These are phyloP conservation scores for Phytophthora palmivora DNA, from an alignment of 352 stramenopile genomes.

Conservation along the genomic window DNA sequence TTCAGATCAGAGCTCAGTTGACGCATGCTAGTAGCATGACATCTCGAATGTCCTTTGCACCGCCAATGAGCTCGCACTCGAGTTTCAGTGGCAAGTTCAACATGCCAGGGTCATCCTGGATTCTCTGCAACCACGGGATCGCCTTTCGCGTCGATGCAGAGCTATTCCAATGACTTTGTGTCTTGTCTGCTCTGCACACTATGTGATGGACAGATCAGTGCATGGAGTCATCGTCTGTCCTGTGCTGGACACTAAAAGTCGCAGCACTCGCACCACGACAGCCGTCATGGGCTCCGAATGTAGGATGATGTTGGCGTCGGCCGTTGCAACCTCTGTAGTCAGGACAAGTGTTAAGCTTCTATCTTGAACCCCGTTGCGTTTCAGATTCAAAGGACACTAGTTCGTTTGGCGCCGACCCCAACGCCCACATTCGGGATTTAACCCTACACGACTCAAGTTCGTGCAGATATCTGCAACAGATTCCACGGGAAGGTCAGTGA, in stretches of 20 bases:
- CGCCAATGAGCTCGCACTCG: slow-evolving; percentile 13
- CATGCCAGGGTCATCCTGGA: slow-evolving; percentile 10
- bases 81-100: slow-evolving; percentile 29
- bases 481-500: slow-evolving; percentile 19
- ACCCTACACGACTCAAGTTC: slow-evolving; percentile 15
- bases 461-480: slow-evolving; percentile 8
- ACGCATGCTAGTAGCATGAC: slow-evolving; percentile 7
- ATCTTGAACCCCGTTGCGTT: slow-evolving; percentile 36
- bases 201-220: slow-evolving; percentile 8
- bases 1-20: slow-evolving; percentile 19
- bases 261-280: slow-evolving; percentile 25
- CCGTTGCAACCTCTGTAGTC: slow-evolving; percentile 30
- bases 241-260: slow-evolving; percentile 27
- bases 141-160: slow-evolving; percentile 29
- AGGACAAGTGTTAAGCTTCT: slow-evolving; percentile 4
- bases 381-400: slow-evolving; percentile 24
- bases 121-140: slow-evolving; percentile 10
- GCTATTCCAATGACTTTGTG: background rate
- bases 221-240: slow-evolving; percentile 23
- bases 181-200: slow-evolving; percentile 5
- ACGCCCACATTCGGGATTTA: slow-evolving; percentile 31
- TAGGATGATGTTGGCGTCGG: slow-evolving; percentile 14
- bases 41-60: slow-evolving; percentile 6
- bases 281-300: slow-evolving; percentile 3
- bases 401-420: too few relatives aligned